These are phyloP conservation scores for Stenocarpella maydis DNA, from an alignment of 2,329 filamentous ascomycete genomes.

Conservation along the genomic window DNA sequence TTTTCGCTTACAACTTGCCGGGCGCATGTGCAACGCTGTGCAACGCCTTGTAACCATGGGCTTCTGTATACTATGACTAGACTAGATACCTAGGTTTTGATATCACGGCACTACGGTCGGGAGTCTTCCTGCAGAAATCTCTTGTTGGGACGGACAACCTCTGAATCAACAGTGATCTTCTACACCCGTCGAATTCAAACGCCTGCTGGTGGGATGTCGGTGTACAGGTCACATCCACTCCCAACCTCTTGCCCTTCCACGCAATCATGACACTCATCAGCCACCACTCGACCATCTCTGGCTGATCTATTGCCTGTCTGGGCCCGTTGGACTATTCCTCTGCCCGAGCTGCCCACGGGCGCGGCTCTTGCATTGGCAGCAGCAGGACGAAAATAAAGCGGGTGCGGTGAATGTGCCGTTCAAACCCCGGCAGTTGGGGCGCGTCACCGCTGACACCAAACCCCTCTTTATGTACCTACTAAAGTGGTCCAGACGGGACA, in stretches of 20 bases:
- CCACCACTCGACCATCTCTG: background rate
- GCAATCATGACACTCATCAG: too few species aligned
- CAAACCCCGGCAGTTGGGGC: background rate
- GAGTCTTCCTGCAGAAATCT: too few species aligned
- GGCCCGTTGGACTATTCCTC: background rate
- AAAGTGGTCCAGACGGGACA: background rate
- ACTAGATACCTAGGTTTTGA: constrained; percentile 3
- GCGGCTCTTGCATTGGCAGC: background rate
- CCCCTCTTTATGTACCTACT: background rate
- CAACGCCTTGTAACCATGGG: background rate
- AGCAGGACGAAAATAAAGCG: background rate
- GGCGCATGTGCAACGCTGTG: background rate
- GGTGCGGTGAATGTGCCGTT: background rate
- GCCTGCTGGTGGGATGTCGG: background rate
- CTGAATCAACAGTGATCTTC: too few species aligned
- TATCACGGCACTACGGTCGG: background rate
- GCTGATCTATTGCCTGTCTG: background rate
- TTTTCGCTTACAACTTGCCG: background rate
- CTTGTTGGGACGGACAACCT: too few species aligned
- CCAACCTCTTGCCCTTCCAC: background rate
- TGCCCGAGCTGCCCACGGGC: background rate
- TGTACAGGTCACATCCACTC: too few species aligned
- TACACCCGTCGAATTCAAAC: too few species aligned
- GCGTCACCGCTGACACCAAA: background rate
- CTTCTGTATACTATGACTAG: background rate